Percentiles rank a stretch among this genome's conserved stretches.
These are phyloP conservation scores for Escovopsis sp. DNA, from an alignment of 2,329 filamentous ascomycete species.

Conservation along the genomic window DNA sequence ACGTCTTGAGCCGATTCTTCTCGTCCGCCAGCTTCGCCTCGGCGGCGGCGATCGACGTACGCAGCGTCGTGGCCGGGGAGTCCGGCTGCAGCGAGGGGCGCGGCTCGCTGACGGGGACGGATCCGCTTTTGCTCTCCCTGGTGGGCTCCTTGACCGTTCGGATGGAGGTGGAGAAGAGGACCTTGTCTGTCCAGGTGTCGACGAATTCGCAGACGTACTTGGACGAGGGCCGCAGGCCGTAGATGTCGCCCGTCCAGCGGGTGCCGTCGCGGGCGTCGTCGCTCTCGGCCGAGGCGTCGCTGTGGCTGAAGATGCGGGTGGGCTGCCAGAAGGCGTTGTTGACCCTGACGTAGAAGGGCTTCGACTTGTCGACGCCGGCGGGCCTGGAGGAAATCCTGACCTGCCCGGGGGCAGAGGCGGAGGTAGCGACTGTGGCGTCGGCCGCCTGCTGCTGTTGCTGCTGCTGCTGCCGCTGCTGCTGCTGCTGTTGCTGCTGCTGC, in stretches of 20 bases:
- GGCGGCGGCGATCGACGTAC: constrained; percentile 58
- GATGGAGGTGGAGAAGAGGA: constrained; percentile 58
- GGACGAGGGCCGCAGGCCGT: constrained; percentile 52
- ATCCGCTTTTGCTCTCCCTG: constrained; percentile 12
- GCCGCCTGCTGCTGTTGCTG: constrained; percentile 5
- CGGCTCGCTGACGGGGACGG: constrained; percentile 20
- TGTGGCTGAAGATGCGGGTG: constrained; percentile 47
- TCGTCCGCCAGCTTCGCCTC: constrained; percentile 57
- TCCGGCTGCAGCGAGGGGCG: constrained; percentile 55
- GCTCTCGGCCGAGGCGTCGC: constrained; percentile 15
- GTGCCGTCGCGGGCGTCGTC: constrained; percentile 22
- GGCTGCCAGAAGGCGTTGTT: constrained; percentile 72
- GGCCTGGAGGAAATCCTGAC: constrained; percentile 16
- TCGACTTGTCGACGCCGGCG: constrained; percentile 47
- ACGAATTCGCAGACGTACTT: constrained; percentile 71
- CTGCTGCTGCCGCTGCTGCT: constrained; percentile 5
- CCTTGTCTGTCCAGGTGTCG: constrained; percentile 45
- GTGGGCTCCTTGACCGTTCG: constrained; percentile 40
- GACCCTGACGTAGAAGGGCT: constrained; percentile 65
- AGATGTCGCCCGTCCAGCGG: constrained; percentile 58
- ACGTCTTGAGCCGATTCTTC: constrained; percentile 50
- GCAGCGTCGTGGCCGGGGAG: constrained; percentile 61
- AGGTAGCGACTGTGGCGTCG: too few relatives aligned
- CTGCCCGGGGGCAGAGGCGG: constrained; percentile 18
- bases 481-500: too few relatives aligned